Percentiles rank a stretch among this genome's conserved stretches.
Evolutionary conservation across 768 basidiomycete genomes (phyloP).

Genomic region (Rhizopogon vesiculosus): DNA sequence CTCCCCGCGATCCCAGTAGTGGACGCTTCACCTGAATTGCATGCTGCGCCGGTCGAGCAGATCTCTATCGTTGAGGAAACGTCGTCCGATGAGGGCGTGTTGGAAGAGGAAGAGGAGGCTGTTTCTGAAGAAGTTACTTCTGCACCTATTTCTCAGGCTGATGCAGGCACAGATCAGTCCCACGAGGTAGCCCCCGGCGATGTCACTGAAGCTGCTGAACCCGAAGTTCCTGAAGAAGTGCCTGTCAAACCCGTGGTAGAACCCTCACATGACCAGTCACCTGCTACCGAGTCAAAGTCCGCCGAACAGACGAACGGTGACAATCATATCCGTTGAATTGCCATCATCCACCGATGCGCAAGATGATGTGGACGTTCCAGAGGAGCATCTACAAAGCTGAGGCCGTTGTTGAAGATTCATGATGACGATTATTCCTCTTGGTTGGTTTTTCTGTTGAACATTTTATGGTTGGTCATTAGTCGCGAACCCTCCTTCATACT

Average conservation of each 20-base stretch:
- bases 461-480: conserved; percentile 1
- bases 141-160: not conserved
- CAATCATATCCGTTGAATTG: not conserved
- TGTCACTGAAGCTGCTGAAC: not conserved
- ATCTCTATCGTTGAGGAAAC: too few relatives aligned
- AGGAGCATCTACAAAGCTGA: not conserved
- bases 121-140: conserved; percentile 1
- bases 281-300: not conserved
- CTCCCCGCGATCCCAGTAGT: too few relatives aligned
- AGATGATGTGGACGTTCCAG: not conserved
- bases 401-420: not conserved
- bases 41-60: too few relatives aligned
- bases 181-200: conserved; percentile 1
- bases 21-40: too few relatives aligned
- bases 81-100: too few relatives aligned
- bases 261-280: not conserved
- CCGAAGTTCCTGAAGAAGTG: not conserved
- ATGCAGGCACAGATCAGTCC: not conserved
- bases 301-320: not conserved
- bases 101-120: not conserved
- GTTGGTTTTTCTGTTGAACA: not conserved
- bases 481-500: not conserved
- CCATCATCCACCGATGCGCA: not conserved
- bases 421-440: not conserved
- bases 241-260: not conserved